Evolutionary conservation across 108 stramenopile genomes (phyloP).

Genomic region (Schizochytrium sp.): DNA sequence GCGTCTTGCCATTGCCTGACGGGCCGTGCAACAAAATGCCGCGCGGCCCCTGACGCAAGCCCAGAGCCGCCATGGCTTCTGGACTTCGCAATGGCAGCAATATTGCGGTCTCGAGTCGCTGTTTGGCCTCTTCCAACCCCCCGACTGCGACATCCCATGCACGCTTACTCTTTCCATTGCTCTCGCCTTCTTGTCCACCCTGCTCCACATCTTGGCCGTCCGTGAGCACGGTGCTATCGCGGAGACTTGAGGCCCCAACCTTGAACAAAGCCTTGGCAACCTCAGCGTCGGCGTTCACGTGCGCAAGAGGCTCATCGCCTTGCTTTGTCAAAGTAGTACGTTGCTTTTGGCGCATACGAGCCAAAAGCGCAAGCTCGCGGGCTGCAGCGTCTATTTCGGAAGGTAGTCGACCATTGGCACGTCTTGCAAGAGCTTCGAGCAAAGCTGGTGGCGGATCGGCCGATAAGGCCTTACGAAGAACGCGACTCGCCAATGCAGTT

Average conservation of each 20-base stretch:
- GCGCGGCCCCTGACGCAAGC: slow-evolving; percentile 48
- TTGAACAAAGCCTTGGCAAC: neutral
- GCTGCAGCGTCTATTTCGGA: neutral
- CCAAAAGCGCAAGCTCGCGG: neutral
- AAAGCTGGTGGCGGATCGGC: neutral
- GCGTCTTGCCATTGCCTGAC: slow-evolving; percentile 86
- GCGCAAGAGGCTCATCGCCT: too few species aligned
- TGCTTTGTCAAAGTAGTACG: too few species aligned
- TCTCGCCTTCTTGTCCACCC: too few species aligned
- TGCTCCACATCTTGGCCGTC: too few species aligned
- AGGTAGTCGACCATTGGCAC: neutral
- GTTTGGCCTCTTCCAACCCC: neutral
- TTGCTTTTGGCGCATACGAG: too few species aligned
- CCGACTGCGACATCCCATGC: neutral
- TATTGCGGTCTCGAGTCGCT: neutral
- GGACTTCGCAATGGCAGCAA: neutral
- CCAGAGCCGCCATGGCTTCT: neutral
- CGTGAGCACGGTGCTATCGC: neutral
- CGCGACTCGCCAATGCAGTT: neutral
- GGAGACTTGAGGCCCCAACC: neutral
- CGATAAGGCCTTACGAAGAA: neutral
- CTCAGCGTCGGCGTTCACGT: neutral
- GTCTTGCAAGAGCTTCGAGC: neutral
- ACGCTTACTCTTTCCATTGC: too few species aligned
- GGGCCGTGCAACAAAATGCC: slow-evolving; percentile 91